Evolutionary conservation across 495 filamentous ascomycete genomes (phyloP), one percentile per base, ranked within the genome.

Genomic region (Daldinia vernicosa): DNA sequence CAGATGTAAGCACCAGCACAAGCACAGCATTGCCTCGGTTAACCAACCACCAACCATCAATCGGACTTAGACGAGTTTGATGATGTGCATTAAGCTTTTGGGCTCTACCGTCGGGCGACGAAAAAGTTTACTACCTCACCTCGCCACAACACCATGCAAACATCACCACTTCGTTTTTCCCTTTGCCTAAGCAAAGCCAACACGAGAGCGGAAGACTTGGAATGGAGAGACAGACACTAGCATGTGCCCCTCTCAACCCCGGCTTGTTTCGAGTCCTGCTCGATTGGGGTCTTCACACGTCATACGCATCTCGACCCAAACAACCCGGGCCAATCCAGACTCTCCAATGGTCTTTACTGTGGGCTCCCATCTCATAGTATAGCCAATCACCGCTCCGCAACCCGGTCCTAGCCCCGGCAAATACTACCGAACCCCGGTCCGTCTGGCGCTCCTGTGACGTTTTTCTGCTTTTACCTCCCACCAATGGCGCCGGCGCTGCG

Each of bases 321-420:
- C 50, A n/a, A 12, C 24, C 35, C 50, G 24, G 45, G 33, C 70
- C 70, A 73, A 73, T 73, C 61, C 56, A 3, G 22, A 66, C 11
- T 66, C 39, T 33, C 51, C 32, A 66, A 69, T 66, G 35, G n/a
- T 32, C 22, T 52, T 15, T 14, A 32, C 27, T 55, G 26, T 56
- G 52, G 63, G 27, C 6, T 45, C 37, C 45, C 14, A 56, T 56
- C 22, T 39, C 28, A 51, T 43, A 56, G 33, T 24, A 6, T 24
- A 57, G 5, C 70, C 70, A 72, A 72, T 72, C 55, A 72, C 26
- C 54, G 26, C 40, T 52, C 24, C 55, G 47, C 2, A 53, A 14
- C 57, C 60, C 51, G 59, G 56, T 50, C 12, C 55, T 61, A 51
- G 55, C 65, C 70, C 70, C 70, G 70, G 70, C 70, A 73, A 69